phyloP scores from a whole-genome alignment of 2,329 filamentous ascomycete species.

The Aspergillus texensis region DNA sequence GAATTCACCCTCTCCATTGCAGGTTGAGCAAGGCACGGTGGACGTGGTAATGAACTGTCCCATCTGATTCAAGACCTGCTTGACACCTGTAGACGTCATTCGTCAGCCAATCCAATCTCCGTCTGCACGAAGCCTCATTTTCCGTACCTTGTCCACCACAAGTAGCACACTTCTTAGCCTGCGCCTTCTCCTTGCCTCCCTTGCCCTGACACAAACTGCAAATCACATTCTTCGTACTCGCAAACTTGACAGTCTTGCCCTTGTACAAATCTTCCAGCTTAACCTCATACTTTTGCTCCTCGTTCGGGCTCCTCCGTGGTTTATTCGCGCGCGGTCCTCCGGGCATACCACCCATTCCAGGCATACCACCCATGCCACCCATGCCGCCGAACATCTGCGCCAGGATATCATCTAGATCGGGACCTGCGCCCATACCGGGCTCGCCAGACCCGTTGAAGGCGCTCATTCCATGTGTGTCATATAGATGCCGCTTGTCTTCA shows the following conservation, averaged over 20 bases:
- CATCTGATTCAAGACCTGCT: slow-evolving; percentile 77
- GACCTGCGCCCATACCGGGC: slow-evolving; percentile 61
- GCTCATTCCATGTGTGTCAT: slow-evolving; percentile 93
- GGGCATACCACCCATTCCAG: slow-evolving; percentile 44
- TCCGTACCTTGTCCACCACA: slow-evolving; percentile 74
- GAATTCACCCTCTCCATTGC: slow-evolving; percentile 79
- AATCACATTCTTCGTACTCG: slow-evolving; percentile 89
- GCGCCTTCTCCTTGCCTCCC: slow-evolving; percentile 90
- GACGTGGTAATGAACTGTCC: slow-evolving; percentile 85
- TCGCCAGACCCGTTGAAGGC: slow-evolving; percentile 83
- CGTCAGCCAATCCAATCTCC: slow-evolving; percentile 2
- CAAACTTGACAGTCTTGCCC: slow-evolving; percentile 96
- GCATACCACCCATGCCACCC: slow-evolving; percentile 57
- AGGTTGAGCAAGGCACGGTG: slow-evolving; percentile 77
- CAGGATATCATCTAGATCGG: slow-evolving; percentile 87
- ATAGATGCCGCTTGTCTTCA: slow-evolving; percentile 87
- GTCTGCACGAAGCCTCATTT: not conserved
- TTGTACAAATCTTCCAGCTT: slow-evolving; percentile 95
- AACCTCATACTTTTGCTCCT: slow-evolving; percentile 89
- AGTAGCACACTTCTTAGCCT: slow-evolving; percentile 77
- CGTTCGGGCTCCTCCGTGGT: slow-evolving; percentile 71
- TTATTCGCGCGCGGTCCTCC: slow-evolving; percentile 46
- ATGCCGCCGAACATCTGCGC: slow-evolving; percentile 79
- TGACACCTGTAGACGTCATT: slow-evolving; percentile 54
- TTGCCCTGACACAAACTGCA: slow-evolving; percentile 85